These are phyloP conservation scores for Styphnolobium japonicum DNA, from an alignment of 306 rosid species.

Conservation along the genomic window DNA sequence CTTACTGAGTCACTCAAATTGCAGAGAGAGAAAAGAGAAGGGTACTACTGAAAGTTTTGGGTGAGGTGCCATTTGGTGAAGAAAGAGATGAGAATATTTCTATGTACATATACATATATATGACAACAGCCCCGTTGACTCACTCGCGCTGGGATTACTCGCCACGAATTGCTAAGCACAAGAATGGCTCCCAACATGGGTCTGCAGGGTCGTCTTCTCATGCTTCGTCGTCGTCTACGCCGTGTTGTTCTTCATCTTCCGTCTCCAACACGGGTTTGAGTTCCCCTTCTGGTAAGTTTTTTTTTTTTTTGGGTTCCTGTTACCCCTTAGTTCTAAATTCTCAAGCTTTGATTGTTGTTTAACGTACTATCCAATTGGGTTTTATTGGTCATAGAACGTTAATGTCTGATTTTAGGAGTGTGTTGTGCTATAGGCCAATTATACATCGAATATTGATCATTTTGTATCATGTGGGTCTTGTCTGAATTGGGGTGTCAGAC, in stretches of 20 bases:
- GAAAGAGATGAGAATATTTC: neutral
- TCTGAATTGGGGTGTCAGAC: neutral
- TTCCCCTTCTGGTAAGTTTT: constrained; percentile 22
- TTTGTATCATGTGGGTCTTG: neutral
- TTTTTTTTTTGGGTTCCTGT: neutral
- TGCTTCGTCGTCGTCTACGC: constrained; percentile 19
- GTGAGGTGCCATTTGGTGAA: too few species aligned
- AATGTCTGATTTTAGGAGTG: neutral
- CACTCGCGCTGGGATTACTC: constrained; percentile 10
- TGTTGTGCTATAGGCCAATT: neutral
- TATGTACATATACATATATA: neutral
- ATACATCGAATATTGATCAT: neutral
- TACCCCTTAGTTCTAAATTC: neutral
- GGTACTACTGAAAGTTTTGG: too few species aligned
- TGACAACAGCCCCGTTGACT: constrained; percentile 17
- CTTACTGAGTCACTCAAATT: neutral
- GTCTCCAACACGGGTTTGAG: neutral
- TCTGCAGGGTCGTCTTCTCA: neutral
- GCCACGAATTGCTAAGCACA: constrained; percentile 5
- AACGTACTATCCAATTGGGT: neutral
- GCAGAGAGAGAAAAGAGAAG: neutral
- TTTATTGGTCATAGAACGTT: neutral
- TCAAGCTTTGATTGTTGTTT: neutral
- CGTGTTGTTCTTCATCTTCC: constrained; percentile 20
- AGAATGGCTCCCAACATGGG: neutral